These are phyloP conservation scores for Aureococcus anophagefferens DNA, from an alignment of 108 stramenopile species.

Conservation along the genomic window DNA sequence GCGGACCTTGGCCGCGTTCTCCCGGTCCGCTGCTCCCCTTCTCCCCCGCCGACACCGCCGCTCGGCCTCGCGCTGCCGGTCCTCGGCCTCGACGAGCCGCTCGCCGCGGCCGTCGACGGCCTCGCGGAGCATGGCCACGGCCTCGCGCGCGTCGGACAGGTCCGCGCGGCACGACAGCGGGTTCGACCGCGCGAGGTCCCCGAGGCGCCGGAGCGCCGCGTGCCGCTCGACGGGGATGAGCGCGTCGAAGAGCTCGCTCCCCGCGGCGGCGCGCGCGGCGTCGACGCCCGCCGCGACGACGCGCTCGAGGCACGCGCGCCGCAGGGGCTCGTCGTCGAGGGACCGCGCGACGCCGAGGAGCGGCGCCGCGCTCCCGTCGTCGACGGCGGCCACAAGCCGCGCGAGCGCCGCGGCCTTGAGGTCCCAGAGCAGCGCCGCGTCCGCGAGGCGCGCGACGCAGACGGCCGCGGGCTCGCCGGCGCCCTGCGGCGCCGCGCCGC, in stretches of 20 bases:
- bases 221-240: neutral
- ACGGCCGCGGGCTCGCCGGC: too few species aligned
- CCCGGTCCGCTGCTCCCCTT: too few species aligned
- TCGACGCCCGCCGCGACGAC: neutral
- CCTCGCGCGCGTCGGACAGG: neutral
- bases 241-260: neutral
- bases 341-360: neutral
- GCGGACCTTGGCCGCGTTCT: too few species aligned
- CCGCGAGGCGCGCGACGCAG: neutral
- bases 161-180: neutral
- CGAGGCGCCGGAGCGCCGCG: neutral
- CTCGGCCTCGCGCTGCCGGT: too few species aligned
- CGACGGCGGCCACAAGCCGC: neutral
- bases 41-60: too few species aligned
- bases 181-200: neutral
- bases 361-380: neutral
- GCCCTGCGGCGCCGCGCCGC: too few species aligned
- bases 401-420: neutral
- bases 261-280: neutral
- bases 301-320: neutral
- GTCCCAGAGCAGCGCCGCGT: neutral
- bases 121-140: neutral
- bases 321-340: neutral
- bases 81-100: neutral
- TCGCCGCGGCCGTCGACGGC: neutral